A percentile compares a stretch with the other conserved stretches of the same genome.
phyloP scores from a whole-genome alignment of 768 basidiomycete genomes.

The Paxillus involutus region DNA sequence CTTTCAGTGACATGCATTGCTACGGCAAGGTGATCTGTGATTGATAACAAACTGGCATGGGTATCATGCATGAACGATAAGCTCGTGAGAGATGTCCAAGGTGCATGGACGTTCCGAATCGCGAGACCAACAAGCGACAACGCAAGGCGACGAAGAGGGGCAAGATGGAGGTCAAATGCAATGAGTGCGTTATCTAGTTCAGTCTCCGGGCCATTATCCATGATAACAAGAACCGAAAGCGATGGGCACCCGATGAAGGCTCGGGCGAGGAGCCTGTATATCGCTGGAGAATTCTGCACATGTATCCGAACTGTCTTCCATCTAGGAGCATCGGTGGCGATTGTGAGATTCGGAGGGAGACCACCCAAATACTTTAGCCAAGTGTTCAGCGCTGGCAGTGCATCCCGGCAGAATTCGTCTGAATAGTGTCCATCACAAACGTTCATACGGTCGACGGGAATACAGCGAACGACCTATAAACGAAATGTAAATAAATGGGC shows the following conservation, averaged over 20 bases:
- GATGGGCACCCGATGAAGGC: constrained; percentile 12
- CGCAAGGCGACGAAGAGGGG: constrained; percentile 14
- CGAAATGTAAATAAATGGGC: too few relatives aligned
- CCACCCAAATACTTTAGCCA: constrained; percentile 23
- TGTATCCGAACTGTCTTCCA: constrained; percentile 22
- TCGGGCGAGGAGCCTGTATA: constrained; percentile 9
- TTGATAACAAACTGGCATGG: constrained; percentile 15
- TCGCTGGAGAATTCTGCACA: background rate
- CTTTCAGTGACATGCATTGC: constrained; percentile 24
- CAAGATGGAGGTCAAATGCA: constrained; percentile 10
- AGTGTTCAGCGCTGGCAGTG: constrained; percentile 14
- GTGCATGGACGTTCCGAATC: too few relatives aligned
- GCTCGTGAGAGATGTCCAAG: too few relatives aligned
- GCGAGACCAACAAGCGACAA: too few relatives aligned
- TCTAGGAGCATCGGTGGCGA: too few relatives aligned
- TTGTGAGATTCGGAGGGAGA: constrained; percentile 16
- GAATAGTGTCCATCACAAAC: constrained; percentile 22
- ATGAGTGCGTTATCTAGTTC: constrained; percentile 6
- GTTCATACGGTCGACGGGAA: constrained; percentile 1
- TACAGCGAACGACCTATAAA: too few relatives aligned
- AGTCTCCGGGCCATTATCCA: constrained; percentile 13
- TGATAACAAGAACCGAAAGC: constrained; percentile 19
- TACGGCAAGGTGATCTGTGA: constrained; percentile 19
- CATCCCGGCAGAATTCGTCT: constrained; percentile 17
- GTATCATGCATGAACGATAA: too few relatives aligned